Conservation (phyloP, 768 basidiomycete genomes). For the Russula lepida region DNA sequence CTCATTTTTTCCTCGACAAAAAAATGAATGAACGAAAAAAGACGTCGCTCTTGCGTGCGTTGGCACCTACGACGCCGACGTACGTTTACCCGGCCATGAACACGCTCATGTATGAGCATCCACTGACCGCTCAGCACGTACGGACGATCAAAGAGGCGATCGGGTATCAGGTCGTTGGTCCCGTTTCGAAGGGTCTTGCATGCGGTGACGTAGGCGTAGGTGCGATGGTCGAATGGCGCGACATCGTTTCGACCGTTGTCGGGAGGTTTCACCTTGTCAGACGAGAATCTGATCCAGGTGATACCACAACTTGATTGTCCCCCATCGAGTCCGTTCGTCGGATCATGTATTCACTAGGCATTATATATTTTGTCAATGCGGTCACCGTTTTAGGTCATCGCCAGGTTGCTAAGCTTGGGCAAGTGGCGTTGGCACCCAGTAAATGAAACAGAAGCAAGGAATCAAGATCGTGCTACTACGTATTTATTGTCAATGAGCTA, state of each 20-base stretch:
- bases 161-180: constrained; percentile 74
- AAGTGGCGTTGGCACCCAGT: neutral
- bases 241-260: constrained; percentile 71
- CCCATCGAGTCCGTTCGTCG: neutral
- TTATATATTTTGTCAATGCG: neutral
- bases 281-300: neutral
- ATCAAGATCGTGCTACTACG: neutral
- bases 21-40: constrained; percentile 22
- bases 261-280: constrained; percentile 35
- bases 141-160: constrained; percentile 65
- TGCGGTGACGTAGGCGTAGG: constrained; percentile 93
- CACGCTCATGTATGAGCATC: constrained; percentile 95
- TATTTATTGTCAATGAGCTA: neutral
- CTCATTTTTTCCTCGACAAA: neutral
- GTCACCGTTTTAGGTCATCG: neutral
- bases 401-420: neutral
- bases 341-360: neutral
- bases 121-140: constrained; percentile 80
- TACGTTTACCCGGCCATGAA: constrained; percentile 98
- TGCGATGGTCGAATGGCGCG: constrained; percentile 95
- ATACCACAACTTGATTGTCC: neutral
- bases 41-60: constrained; percentile 78
- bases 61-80: constrained; percentile 76
- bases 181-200: constrained; percentile 80
- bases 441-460: neutral